Evolutionary conservation across 176 grass and related monocot species (phyloP).

Genomic region (maize (Zea mays)): DNA sequence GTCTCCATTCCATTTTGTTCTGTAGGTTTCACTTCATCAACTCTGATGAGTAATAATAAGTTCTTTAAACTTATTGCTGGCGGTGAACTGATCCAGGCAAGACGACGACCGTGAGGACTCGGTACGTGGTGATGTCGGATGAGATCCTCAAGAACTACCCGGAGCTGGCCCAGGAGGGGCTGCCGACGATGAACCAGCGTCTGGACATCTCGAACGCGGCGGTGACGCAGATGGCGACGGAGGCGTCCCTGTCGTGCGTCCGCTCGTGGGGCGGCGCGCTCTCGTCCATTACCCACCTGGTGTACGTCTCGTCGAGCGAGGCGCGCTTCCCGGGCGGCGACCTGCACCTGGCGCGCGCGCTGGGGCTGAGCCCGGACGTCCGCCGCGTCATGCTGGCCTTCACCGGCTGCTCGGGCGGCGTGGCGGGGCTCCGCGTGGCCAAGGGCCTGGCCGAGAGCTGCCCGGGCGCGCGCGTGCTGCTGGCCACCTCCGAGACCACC

Average conservation of each 20-base stretch:
- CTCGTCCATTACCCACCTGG: slow-evolving; percentile 64
- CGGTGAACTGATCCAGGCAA: slow-evolving; percentile 44
- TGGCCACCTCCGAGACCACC: slow-evolving; percentile 80
- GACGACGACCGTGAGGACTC: slow-evolving; percentile 73
- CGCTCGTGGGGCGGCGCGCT: slow-evolving; percentile 51
- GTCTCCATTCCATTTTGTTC: neutral
- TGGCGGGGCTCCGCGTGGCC: slow-evolving; percentile 72
- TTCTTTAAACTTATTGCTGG: neutral
- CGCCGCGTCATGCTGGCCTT: slow-evolving; percentile 81
- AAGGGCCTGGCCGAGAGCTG: slow-evolving; percentile 74
- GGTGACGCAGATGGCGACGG: slow-evolving; percentile 67
- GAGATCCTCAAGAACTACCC: slow-evolving; percentile 70
- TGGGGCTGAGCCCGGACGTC: slow-evolving; percentile 64
- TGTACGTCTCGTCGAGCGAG: slow-evolving; percentile 77
- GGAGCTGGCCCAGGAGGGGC: slow-evolving; percentile 57
- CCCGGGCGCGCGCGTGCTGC: slow-evolving; percentile 51
- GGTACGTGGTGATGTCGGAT: slow-evolving; percentile 84
- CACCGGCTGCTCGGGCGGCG: slow-evolving; percentile 74
- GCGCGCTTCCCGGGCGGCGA: slow-evolving; percentile 70
- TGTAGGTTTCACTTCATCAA: neutral
- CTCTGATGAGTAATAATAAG: no score
- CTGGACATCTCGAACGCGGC: slow-evolving; percentile 77
- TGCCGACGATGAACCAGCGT: slow-evolving; percentile 64
- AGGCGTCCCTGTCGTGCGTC: slow-evolving; percentile 50
- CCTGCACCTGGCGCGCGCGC: slow-evolving; percentile 65